A percentile compares a stretch with the other conserved stretches of the same genome.
phyloP scores from a whole-genome alignment of 2,329 filamentous ascomycete genomes.

The Trichocomaceae sp. region DNA sequence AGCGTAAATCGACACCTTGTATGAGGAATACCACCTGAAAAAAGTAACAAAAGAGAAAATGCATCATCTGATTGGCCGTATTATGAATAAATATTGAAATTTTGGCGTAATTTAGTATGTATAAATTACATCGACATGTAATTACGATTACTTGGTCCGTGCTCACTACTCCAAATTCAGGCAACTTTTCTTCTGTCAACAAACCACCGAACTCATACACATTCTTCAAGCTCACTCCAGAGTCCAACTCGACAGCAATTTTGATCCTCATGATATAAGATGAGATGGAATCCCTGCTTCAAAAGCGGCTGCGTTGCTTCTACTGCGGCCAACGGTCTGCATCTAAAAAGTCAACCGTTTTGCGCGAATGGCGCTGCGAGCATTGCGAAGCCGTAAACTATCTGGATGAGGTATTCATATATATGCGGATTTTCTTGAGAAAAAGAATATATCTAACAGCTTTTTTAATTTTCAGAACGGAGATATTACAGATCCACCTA shows the following conservation, averaged over 20 bases:
- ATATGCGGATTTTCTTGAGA: not conserved
- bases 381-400: slow-evolving; percentile 83
- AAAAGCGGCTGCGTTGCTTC: slow-evolving; percentile 61
- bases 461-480: slow-evolving; percentile 58
- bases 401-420: slow-evolving; percentile 65
- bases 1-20: too few relatives aligned
- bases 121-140: too few relatives aligned
- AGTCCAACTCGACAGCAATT: not conserved
- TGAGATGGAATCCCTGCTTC: slow-evolving; percentile 38
- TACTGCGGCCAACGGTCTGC: slow-evolving; percentile 70
- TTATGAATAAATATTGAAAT: too few relatives aligned
- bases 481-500: slow-evolving; percentile 80
- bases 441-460: not conserved
- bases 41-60: too few relatives aligned
- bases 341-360: slow-evolving; percentile 51
- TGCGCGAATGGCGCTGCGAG: slow-evolving; percentile 64
- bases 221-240: not conserved
- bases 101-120: too few relatives aligned
- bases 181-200: not conserved
- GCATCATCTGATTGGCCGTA: too few relatives aligned
- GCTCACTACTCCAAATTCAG: slow-evolving; percentile 5
- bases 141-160: too few relatives aligned
- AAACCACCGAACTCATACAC: not conserved
- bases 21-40: too few relatives aligned
- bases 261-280: slow-evolving; percentile 12